A percentile compares a stretch with the other conserved stretches of the same genome.
Conservation (phyloP, 2,329 filamentous ascomycete genomes). For the Colletotrichum graminicola region DNA sequence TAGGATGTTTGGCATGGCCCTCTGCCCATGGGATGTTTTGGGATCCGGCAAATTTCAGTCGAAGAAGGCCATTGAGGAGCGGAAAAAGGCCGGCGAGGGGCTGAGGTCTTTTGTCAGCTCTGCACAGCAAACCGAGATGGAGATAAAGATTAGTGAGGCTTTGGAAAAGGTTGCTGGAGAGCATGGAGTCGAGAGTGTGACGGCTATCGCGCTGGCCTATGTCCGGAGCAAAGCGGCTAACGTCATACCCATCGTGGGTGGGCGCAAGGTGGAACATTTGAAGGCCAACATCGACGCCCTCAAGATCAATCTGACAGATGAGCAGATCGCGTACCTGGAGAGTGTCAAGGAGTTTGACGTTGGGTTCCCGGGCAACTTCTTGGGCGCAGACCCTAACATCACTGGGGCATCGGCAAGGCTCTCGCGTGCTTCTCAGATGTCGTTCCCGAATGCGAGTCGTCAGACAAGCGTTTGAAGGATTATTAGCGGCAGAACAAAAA, state of each 20-base stretch:
- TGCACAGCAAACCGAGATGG: slow-evolving; percentile 59
- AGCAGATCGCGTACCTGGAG: slow-evolving; percentile 69
- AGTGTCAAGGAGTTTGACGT: slow-evolving; percentile 64
- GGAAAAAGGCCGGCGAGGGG: slow-evolving; percentile 54
- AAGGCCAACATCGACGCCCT: slow-evolving; percentile 69
- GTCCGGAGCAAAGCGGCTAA: slow-evolving; percentile 63
- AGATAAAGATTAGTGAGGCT: slow-evolving; percentile 65
- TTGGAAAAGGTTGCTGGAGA: slow-evolving; percentile 71
- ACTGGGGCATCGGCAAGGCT: slow-evolving; percentile 33
- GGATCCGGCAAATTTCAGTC: slow-evolving; percentile 66
- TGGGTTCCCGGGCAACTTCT: slow-evolving; percentile 65
- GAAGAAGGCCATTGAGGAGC: slow-evolving; percentile 50
- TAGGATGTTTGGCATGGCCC: slow-evolving; percentile 59
- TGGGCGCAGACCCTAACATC: slow-evolving; percentile 49
- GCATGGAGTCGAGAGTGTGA: slow-evolving; percentile 68
- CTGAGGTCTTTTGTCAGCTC: slow-evolving; percentile 47
- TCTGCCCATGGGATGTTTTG: slow-evolving; percentile 71
- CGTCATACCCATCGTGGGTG: slow-evolving; percentile 67
- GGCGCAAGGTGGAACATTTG: slow-evolving; percentile 65
- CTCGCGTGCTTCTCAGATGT: slow-evolving; percentile 29
- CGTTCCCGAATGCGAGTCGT: slow-evolving; percentile 31
- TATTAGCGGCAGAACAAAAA: not conserved
- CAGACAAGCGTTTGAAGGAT: slow-evolving; percentile 15
- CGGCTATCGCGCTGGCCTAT: slow-evolving; percentile 68
- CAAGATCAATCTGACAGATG: slow-evolving; percentile 59